Base-by-base conservation (phyloP, 495 filamentous ascomycete genomes). In the Tuber melanosporum region DNA sequence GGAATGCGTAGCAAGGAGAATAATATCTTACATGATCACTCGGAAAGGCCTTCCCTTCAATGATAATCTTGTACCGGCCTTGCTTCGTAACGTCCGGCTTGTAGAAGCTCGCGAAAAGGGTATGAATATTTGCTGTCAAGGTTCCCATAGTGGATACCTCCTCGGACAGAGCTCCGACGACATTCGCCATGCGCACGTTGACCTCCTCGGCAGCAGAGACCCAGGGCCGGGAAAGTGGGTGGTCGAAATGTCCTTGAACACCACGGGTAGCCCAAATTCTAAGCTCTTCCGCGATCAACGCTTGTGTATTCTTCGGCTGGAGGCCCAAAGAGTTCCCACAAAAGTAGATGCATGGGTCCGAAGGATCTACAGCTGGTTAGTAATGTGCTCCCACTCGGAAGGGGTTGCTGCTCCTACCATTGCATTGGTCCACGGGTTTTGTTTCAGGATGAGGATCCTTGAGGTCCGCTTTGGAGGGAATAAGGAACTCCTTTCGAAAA, bases 251-350 rank as follows among this genome's bases (percentile, higher is more conserved):
- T 0, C 95, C 95, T 70, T 91, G 91, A 26, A 99, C 95, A n/a
- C 92, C 95, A 83, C 97, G 95, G 1, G 91, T 92, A 3, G 92
- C 92, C 95, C 95, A 99, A 20, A 93, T 92, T 39, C 88, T 85
- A 45, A 99, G 89, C 82, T 97, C 94, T 73, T 91, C 88, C 62
- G 90, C 87, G 80, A 99, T 88, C 78, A 93, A 91, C 22, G 87
- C 85, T 66, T 88, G 86, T 3, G 91, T 93, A 74, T 88, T 87
- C 75, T 88, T 89, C 52, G 95, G 96, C 83, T 98, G 95, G 46
- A 96, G 88, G 66, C 95, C 95, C 15, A 99, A 88, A 7, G 95
- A 99, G 85, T 99, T 97, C n/a, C 95, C 95, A 82, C 94, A 97
- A 66, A 99, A 88, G 84, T 99, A 99, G 81, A 93, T 91, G 84